These are phyloP conservation scores for Trichosanthes truncata DNA, from an alignment of 306 rosid genomes.

Conservation along the genomic window DNA sequence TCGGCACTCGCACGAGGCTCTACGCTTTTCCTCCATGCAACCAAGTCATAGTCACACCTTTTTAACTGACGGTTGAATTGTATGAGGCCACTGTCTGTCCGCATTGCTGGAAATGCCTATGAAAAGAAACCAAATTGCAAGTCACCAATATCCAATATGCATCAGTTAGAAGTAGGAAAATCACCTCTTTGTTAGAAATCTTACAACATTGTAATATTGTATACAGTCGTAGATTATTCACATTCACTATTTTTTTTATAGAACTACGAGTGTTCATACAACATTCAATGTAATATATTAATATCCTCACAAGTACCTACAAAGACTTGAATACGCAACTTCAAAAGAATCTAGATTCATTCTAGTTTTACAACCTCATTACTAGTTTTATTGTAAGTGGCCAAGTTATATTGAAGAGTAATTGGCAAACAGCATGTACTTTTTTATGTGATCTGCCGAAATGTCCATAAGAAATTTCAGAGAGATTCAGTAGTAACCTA, in stretches of 20 bases:
- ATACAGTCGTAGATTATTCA: too few relatives aligned
- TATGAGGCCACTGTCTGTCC: constrained; percentile 63
- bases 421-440: background rate
- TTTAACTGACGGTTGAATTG: constrained; percentile 88
- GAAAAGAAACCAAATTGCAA: constrained; percentile 2
- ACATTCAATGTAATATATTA: background rate
- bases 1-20: constrained; percentile 68
- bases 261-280: background rate
- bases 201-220: background rate
- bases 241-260: background rate
- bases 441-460: background rate
- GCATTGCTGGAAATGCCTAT: constrained; percentile 68
- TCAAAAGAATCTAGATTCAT: background rate
- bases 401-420: background rate
- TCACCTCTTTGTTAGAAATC: background rate
- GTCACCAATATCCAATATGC: background rate
- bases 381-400: background rate
- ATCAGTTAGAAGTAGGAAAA: background rate
- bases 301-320: background rate
- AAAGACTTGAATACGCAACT: background rate
- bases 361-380: background rate
- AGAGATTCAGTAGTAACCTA: background rate
- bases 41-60: constrained; percentile 86
- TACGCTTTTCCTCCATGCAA: constrained; percentile 57
- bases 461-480: background rate